These are phyloP conservation scores for Chiua sp. DNA, from an alignment of 1,284 basidiomycete genomes.

Conservation along the genomic window DNA sequence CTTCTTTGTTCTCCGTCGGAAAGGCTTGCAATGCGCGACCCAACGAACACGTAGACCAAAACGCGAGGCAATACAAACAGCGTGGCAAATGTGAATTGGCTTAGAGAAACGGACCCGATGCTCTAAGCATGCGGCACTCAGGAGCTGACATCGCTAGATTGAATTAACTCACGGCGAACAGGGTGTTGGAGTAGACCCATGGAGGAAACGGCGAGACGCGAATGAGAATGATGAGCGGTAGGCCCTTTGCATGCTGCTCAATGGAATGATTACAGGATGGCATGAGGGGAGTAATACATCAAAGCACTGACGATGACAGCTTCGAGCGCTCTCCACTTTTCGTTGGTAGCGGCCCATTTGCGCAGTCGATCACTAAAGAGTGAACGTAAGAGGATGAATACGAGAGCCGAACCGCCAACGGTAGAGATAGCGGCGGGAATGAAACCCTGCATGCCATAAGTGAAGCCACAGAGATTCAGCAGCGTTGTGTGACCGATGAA, in stretches of 20 bases:
- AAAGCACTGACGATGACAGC: conserved; percentile 64
- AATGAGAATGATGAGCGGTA: conserved; percentile 80
- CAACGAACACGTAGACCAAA: conserved; percentile 77
- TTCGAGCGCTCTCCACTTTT: conserved; percentile 81
- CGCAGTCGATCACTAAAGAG: conserved; percentile 61
- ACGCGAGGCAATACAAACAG: conserved; percentile 73
- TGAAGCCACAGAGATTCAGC: conserved; percentile 76
- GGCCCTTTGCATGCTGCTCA: conserved; percentile 65
- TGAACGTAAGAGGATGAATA: conserved; percentile 66
- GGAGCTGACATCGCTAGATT: neutral
- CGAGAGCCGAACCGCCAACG: conserved; percentile 68
- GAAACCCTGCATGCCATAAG: conserved; percentile 81
- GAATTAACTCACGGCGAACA: conserved; percentile 70
- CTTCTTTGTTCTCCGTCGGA: conserved; percentile 77
- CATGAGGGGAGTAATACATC: conserved; percentile 6
- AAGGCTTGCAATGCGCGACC: conserved; percentile 72
- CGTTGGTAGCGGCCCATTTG: conserved; percentile 62
- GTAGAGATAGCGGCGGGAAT: conserved; percentile 66
- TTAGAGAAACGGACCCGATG: conserved; percentile 72
- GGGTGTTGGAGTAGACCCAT: conserved; percentile 80
- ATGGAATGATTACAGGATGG: conserved; percentile 3
- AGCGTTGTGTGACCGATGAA: conserved; percentile 75
- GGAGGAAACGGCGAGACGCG: conserved; percentile 85
- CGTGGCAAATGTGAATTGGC: conserved; percentile 80
- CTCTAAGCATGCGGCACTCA: conserved; percentile 49